phyloP scores from a whole-genome alignment of 225 moss, liverwort and hornwort species.

The Polytrichum formosum region DNA sequence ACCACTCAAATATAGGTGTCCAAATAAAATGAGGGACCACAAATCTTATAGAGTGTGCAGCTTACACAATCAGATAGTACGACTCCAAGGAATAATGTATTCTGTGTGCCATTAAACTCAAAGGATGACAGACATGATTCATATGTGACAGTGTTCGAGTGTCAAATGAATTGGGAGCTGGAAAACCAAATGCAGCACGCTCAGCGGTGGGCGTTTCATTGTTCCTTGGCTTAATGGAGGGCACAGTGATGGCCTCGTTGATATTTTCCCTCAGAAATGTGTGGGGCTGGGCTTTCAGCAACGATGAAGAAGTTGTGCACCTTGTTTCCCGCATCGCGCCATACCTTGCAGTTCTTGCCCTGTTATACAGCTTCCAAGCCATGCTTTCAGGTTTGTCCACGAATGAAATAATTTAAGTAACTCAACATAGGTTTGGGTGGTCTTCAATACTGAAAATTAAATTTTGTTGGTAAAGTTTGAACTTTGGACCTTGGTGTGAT shows the following conservation, averaged over 20 bases:
- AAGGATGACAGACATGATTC: no score
- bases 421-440: neutral
- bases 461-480: neutral
- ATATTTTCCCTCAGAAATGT: constrained; percentile 32
- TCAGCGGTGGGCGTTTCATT: constrained; percentile 35
- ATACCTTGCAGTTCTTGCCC: constrained; percentile 43
- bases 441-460: neutral
- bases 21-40: no score
- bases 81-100: neutral
- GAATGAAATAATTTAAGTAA: neutral
- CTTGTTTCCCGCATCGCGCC: constrained; percentile 41
- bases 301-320: constrained; percentile 52
- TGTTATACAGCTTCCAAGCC: constrained; percentile 25
- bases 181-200: constrained; percentile 41
- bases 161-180: constrained; percentile 70
- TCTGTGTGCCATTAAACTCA: neutral
- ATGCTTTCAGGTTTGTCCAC: constrained; percentile 51
- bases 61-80: neutral
- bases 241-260: constrained; percentile 22
- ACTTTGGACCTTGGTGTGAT: neutral
- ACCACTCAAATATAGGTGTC: no score
- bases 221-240: constrained; percentile 21
- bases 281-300: constrained; percentile 53
- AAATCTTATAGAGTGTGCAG: no score
- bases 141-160: constrained; percentile 51